Conservation (phyloP, 306 rosid genomes). For the Chamaecrista fasciculata region DNA sequence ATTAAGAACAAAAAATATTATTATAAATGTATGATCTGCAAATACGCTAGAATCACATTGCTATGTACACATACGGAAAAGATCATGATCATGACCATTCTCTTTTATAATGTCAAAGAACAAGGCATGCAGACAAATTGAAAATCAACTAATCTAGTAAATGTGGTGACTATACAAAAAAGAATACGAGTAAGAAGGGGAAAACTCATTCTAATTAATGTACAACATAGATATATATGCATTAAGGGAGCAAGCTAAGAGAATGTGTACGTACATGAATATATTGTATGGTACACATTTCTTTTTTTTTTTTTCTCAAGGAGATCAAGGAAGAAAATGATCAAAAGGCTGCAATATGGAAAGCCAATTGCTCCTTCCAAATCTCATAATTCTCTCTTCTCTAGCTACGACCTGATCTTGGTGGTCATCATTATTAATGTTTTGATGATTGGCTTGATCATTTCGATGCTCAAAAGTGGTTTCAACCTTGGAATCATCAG, state of each 20-base stretch:
- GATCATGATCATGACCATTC: too few species aligned
- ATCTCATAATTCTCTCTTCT: conserved; percentile 39
- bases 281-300: too few species aligned
- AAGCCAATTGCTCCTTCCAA: conserved; percentile 63
- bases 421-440: conserved; percentile 33
- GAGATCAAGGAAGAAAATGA: conserved; percentile 58
- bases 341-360: conserved; percentile 58
- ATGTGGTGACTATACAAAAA: background rate
- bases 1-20: background rate
- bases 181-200: background rate
- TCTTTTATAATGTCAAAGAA: background rate
- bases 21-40: too few species aligned
- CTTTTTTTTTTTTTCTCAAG: conserved; percentile 21
- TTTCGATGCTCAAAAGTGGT: conserved; percentile 20
- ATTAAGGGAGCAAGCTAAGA: too few species aligned
- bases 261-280: too few species aligned
- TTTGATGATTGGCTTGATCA: conserved; percentile 22
- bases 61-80: too few species aligned
- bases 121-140: background rate
- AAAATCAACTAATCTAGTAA: background rate
- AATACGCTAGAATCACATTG: too few species aligned
- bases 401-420: conserved; percentile 30
- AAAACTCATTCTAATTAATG: background rate
- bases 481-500: conserved; percentile 43
- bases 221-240: too few species aligned